Evolutionary conservation across 2,329 filamentous ascomycete genomes (phyloP), one percentile per base, ranked within the genome.

Genomic region (Metarhizium guizhouense): DNA sequence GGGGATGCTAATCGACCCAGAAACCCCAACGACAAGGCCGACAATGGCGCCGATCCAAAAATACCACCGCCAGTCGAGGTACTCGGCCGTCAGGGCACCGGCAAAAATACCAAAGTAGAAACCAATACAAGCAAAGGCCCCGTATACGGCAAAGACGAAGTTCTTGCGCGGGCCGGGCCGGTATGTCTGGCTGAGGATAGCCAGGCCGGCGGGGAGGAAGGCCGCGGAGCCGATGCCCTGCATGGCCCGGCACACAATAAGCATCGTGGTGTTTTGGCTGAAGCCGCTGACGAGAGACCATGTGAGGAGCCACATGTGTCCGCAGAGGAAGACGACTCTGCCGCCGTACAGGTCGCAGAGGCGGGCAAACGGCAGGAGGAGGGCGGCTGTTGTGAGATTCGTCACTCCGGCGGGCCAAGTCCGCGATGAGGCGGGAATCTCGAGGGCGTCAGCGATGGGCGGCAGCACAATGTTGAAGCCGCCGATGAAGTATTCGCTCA

Each of bases 381-480:
- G 73, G 1, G 75, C 72, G 7, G 78, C 79, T 0, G 80, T 74
- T 0, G 78, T 74, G 59, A 86, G 64, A 11, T 87, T 85, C 47
- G 84, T 80, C 48, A 84, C 77, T 62, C 73, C 84, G 67, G 72
- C 83, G 62, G 72, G 87, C 88, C 82, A 90, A 68, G 74, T 89
- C 69, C 65, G 79, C 62, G 65, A 83, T 47, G 65, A 77, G 64
- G 69, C 76, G 0, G 87, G 81, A 45, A 94, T 90, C 43, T 82
- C 55, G 4, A 94, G 76, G 1, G 82, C 77, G 11, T 69, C 65
- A 11, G 82, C 74, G 3, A 94, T 68, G 0, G 81, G 82, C 1
- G 89, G 88, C 0, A 92, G 70, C 30, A 93, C 80, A 60, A 88
- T 86, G 57, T 80, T 81, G 67, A 92, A 94, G 36, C 90, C 90